Base-by-base conservation (phyloP, 257 asterid genomes). In the Asclepias syriaca region DNA sequence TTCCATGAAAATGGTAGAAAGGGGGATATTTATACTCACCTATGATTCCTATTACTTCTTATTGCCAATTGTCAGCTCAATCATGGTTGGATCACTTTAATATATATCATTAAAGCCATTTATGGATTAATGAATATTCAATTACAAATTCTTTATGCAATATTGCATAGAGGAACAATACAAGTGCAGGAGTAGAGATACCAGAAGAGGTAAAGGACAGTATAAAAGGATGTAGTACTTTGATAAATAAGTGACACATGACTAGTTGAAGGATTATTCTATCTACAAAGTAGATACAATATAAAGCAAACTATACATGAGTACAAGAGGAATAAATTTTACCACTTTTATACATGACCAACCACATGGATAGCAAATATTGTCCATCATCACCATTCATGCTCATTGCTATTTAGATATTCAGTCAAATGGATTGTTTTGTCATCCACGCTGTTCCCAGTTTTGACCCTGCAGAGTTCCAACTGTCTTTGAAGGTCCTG, bases 381-480 rank as follows among this genome's bases (percentile, higher is more conserved):
- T 43, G 57, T 45, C 58, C 68, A 21, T 24, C 58, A 48, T 72
- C 12, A 6, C 55, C 55, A 72, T 46, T 16, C 50, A 43, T 14
- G 40, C 5, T 37, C 75, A 18, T 59, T 48, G 11, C 66, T 43
- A 29, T 72, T 48, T 29, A 72, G 56, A 61, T 46, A 15, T 60
- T 46, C 61, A 46, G 57, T 46, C 61, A 59, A 39, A 51, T 65
- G 54, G 34, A 40, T 24, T 29, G 21, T 48, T 60, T 49, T 72
- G 45, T 72, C 60, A 60, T 48, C 49, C 29, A 60, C 60, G 27
- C 45, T 46, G 32, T 12, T 46, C 18, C 8, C 9, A 61, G n/a
- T 4, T 29, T n/a, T 24, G 55, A 57, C 69, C 60, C 60, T 72
- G 75, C 69, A 72, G 50, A 60, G 49, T 27, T 59, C 61, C 60